Base-by-base conservation (phyloP, 1,139 yeast genomes). In the Debaryomyces coudertii region DNA sequence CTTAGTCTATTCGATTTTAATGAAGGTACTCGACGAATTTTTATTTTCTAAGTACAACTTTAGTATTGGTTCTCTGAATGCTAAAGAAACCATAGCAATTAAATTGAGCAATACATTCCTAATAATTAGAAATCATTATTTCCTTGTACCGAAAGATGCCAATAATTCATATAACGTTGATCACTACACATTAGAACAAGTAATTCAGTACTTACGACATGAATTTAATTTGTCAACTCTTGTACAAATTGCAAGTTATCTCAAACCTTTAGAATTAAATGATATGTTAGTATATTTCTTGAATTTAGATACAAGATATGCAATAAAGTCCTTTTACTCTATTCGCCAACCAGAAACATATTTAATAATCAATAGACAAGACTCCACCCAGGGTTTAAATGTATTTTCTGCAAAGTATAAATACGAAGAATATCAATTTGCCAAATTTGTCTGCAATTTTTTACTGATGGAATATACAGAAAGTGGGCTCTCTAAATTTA, bases 1-100 rank as follows among this genome's bases (percentile, higher is more conserved):
- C 33, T 25, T 66, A 12, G 37, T 65, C 5, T 47, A 56, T 54
- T 47, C 65, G 0, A 58, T 68, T 14, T 35, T 66, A 3, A 48
- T 56, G n/a, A 61, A 63, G 43, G 52, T 57, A 1, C 14, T 64
- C 4, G 27, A 52, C 24, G 57, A 60, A 16, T 60, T 60, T 37
- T 49, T 62, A 7, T 16, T 36, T 8, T 46, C 45, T 35, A 39
- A 36, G 12, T 28, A 33, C 25, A 15, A 42, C 7, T 11, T 45
- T 40, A 33, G 31, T 33, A 31, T 41, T 9, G 41, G 40, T 20
- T 5, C 8, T 12, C 14, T 23, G 16, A n/a, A 11, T 24, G 9
- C 18, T 2, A 11, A 18, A n/a, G 40, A 31, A n/a, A 35, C 24
- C 8, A 14, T 38, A 29, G 9, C 24, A 18, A 33, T 45, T 4